Conservation (phyloP, 2,329 filamentous ascomycete species). For the Boeremia exigua region DNA sequence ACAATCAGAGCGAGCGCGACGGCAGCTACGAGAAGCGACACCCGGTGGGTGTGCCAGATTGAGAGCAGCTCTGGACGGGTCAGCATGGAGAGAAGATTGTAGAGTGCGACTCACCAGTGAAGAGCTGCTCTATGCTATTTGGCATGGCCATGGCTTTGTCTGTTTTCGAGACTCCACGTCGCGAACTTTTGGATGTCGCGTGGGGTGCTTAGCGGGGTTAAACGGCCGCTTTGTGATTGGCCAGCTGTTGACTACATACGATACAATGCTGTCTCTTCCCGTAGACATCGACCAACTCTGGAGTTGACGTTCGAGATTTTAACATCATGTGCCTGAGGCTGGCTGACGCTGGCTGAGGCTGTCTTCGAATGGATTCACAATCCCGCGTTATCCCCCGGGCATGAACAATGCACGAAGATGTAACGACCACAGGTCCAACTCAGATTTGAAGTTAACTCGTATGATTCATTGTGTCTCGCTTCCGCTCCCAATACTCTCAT, state of each 20-base stretch:
- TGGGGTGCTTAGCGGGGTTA: slow-evolving; percentile 18
- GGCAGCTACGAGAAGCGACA: slow-evolving; percentile 42
- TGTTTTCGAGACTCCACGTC: not conserved
- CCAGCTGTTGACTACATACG: not conserved
- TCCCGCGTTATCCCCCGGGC: too few relatives aligned
- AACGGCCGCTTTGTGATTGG: slow-evolving; percentile 10
- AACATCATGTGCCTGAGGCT: too few relatives aligned
- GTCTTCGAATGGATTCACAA: too few relatives aligned
- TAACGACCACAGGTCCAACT: too few relatives aligned
- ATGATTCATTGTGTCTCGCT: too few relatives aligned
- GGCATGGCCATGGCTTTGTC: slow-evolving; percentile 12
- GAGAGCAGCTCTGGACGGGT: slow-evolving; percentile 38
- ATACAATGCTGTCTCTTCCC: not conserved
- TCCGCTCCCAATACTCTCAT: too few relatives aligned
- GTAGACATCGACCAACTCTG: not conserved
- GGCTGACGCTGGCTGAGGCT: too few relatives aligned
- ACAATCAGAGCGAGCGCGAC: slow-evolving; percentile 37
- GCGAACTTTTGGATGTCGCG: slow-evolving; percentile 18
- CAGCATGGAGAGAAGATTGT: too few relatives aligned
- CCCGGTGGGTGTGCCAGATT: slow-evolving; percentile 47
- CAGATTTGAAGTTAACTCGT: too few relatives aligned
- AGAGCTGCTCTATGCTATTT: slow-evolving; percentile 12
- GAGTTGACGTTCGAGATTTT: too few relatives aligned
- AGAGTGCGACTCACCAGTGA: slow-evolving; percentile 4
- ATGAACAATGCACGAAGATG: too few relatives aligned